These are phyloP conservation scores for Paracoccidioides brasiliensis DNA, from an alignment of 2,329 filamentous ascomycete genomes.

Conservation along the genomic window DNA sequence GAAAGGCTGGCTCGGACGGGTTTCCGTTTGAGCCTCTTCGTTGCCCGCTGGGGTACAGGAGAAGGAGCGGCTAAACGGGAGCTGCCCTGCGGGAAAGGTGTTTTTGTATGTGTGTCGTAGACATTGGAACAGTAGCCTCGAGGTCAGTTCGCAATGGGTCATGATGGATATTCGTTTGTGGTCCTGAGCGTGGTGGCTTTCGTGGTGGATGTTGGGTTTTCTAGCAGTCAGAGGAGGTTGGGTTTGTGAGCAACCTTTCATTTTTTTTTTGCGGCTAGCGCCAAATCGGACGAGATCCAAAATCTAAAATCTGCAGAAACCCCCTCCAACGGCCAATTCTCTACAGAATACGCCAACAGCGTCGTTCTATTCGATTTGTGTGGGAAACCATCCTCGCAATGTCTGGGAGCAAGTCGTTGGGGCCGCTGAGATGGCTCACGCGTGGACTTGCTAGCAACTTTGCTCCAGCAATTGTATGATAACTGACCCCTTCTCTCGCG, in stretches of 20 bases:
- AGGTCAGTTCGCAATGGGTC: slow-evolving; percentile 32
- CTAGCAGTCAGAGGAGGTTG: slow-evolving; percentile 11
- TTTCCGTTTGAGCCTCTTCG: slow-evolving; percentile 33
- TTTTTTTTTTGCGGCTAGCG: slow-evolving; percentile 9
- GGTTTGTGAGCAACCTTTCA: slow-evolving; percentile 7
- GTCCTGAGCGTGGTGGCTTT: slow-evolving; percentile 8
- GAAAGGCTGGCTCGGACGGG: slow-evolving; percentile 27
- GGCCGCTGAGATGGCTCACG: slow-evolving; percentile 27
- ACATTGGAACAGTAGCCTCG: slow-evolving; percentile 31
- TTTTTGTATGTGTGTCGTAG: slow-evolving; percentile 25
- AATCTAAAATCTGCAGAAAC: slow-evolving; percentile 3
- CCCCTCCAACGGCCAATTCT: background rate
- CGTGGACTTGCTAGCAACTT: slow-evolving; percentile 12
- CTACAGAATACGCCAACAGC: background rate
- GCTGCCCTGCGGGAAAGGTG: slow-evolving; percentile 21
- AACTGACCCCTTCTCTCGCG: background rate
- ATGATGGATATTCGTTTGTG: slow-evolving; percentile 15
- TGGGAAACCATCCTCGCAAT: slow-evolving; percentile 15
- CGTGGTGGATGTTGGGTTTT: slow-evolving; percentile 12
- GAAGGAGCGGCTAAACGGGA: slow-evolving; percentile 34
- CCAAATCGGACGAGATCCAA: slow-evolving; percentile 9
- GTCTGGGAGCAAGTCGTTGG: slow-evolving; percentile 24
- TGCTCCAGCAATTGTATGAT: slow-evolving; percentile 3
- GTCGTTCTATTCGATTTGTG: background rate
- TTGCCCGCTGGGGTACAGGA: slow-evolving; percentile 32